phyloP scores from a whole-genome alignment of 192 early-diverging fungal species.

The Backusella sp. region DNA sequence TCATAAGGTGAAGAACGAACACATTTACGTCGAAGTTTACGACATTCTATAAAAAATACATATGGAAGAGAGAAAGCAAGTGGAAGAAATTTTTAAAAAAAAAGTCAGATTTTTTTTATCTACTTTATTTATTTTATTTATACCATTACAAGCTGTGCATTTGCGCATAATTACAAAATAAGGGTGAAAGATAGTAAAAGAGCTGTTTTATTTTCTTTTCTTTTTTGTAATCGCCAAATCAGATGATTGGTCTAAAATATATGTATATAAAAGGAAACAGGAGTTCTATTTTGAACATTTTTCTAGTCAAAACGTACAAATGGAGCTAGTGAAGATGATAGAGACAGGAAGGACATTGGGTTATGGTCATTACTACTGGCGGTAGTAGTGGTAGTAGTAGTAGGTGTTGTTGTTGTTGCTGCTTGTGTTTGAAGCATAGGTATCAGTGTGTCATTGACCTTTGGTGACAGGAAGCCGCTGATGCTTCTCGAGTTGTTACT shows the following conservation, averaged over 20 bases:
- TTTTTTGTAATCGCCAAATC: not conserved
- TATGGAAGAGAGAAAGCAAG: not conserved
- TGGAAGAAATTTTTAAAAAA: not conserved
- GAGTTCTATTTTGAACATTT: not conserved
- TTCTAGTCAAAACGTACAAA: no score
- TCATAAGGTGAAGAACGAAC: not conserved
- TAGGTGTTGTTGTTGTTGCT: no score
- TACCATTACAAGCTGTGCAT: slow-evolving; percentile 1
- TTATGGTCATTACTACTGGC: no score
- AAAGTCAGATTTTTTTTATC: not conserved
- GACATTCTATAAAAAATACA: not conserved
- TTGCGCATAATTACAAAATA: not conserved
- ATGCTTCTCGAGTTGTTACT: no score
- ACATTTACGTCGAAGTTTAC: slow-evolving; percentile 5
- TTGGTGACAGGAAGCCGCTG: no score
- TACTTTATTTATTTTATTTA: not conserved
- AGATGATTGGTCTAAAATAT: not conserved
- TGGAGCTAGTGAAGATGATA: no score
- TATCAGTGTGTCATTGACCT: no score
- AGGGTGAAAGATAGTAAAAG: not conserved
- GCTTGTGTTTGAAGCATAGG: no score
- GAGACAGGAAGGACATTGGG: no score
- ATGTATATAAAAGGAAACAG: not conserved
- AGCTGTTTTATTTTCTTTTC: not conserved
- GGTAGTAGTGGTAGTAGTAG: no score